Conservation (phyloP, 1,284 basidiomycete genomes). For the Cerioporus squamosus region DNA sequence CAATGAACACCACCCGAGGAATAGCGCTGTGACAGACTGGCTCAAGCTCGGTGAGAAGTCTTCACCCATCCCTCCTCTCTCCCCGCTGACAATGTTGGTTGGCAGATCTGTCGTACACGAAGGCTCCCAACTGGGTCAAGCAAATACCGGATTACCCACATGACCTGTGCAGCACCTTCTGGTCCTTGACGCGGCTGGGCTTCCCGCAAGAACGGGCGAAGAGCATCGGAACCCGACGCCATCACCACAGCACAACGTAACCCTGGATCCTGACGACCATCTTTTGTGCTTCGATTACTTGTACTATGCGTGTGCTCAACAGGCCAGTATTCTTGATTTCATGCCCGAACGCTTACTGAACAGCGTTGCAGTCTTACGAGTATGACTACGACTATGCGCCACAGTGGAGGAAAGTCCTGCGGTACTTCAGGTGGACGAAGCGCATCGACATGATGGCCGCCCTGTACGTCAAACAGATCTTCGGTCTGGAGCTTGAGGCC, state of each 20-base stretch:
- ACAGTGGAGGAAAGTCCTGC: constrained; percentile 52
- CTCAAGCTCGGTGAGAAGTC: constrained; percentile 55
- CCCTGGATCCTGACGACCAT: constrained; percentile 53
- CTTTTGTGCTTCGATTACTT: constrained; percentile 58
- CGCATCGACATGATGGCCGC: constrained; percentile 43
- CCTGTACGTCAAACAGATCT: constrained; percentile 45
- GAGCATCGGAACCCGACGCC: constrained; percentile 40
- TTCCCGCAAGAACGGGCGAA: constrained; percentile 45
- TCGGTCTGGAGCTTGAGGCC: constrained; percentile 40
- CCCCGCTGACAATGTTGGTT: background rate
- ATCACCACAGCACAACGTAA: constrained; percentile 37
- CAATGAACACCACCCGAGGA: constrained; percentile 48
- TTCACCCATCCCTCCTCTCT: background rate
- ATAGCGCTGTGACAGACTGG: constrained; percentile 45
- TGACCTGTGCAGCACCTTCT: constrained; percentile 50
- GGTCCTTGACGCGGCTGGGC: constrained; percentile 48
- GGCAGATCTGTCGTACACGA: constrained; percentile 55
- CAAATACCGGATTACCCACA: constrained; percentile 40
- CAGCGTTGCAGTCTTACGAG: constrained; percentile 40
- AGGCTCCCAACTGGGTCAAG: constrained; percentile 47
- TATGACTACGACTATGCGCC: constrained; percentile 51
- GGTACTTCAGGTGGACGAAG: constrained; percentile 49
- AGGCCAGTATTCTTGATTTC: constrained; percentile 27
- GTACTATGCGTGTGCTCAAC: constrained; percentile 49
- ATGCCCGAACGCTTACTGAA: background rate